Conservation (phyloP, 257 asterid species). For the Phtheirospermum japonicum region DNA sequence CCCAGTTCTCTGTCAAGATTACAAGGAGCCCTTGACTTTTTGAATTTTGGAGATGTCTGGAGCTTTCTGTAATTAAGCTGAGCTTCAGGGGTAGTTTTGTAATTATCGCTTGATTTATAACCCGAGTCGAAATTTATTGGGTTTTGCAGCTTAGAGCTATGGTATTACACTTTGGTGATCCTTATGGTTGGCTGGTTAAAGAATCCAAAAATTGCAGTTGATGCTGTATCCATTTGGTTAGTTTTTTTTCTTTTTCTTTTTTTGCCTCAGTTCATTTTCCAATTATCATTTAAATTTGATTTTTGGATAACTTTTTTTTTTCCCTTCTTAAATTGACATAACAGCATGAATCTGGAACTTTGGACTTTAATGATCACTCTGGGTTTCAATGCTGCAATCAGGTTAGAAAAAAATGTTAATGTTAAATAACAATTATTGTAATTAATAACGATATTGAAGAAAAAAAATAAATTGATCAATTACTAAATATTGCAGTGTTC, state of each 20-base stretch:
- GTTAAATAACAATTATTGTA: too few relatives aligned
- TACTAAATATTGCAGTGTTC: slow-evolving; percentile 48
- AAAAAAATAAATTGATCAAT: background rate
- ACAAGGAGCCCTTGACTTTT: too few relatives aligned
- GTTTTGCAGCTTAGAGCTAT: slow-evolving; percentile 67
- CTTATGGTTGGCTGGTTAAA: slow-evolving; percentile 82
- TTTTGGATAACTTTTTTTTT: background rate
- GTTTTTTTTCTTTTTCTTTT: too few relatives aligned
- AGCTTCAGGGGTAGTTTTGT: background rate
- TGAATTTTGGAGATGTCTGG: too few relatives aligned
- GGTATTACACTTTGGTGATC: slow-evolving; percentile 69
- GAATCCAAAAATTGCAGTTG: slow-evolving; percentile 75
- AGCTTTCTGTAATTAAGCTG: background rate
- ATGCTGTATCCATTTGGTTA: slow-evolving; percentile 79
- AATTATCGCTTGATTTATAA: background rate
- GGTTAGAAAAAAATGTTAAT: slow-evolving; percentile 33
- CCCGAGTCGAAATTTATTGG: too few relatives aligned
- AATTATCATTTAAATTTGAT: too few relatives aligned
- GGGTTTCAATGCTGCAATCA: slow-evolving; percentile 88
- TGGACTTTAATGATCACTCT: slow-evolving; percentile 75
- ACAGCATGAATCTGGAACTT: slow-evolving; percentile 68
- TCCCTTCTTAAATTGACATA: slow-evolving; percentile 7
- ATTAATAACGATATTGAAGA: too few relatives aligned
- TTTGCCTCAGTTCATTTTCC: background rate
- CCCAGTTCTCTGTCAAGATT: too few relatives aligned